A percentile compares a stretch with the other conserved stretches of the same genome.
phyloP scores from a whole-genome alignment of 2,329 filamentous ascomycete genomes.

The Colletotrichum caudatum region DNA sequence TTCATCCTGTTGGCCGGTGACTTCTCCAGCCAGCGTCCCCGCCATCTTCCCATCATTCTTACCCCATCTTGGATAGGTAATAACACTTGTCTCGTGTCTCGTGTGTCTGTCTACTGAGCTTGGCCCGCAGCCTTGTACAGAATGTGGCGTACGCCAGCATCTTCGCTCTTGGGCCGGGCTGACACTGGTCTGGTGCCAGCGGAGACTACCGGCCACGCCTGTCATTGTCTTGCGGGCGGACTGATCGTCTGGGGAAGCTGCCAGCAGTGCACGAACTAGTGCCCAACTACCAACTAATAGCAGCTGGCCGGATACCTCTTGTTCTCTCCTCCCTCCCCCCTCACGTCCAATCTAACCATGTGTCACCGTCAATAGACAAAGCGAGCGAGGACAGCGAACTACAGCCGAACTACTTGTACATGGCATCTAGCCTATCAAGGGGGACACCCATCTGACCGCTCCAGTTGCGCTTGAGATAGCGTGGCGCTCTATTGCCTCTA shows the following conservation, averaged over 20 bases:
- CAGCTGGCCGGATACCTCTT: background rate
- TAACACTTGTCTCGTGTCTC: background rate
- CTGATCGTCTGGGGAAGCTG: conserved; percentile 26
- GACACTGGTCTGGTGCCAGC: conserved; percentile 21
- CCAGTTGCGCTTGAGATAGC: conserved; percentile 16
- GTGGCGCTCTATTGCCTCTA: conserved; percentile 7
- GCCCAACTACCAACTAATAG: background rate
- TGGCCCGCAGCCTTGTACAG: conserved; percentile 26
- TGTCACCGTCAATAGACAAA: conserved; percentile 13
- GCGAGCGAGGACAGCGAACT: conserved; percentile 13
- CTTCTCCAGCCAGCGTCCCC: background rate
- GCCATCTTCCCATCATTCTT: background rate
- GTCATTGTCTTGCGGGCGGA: conserved; percentile 18
- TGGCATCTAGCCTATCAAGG: background rate
- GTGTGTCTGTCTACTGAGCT: conserved; percentile 17
- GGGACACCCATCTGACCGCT: conserved; percentile 31
- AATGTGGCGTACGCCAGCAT: conserved; percentile 24
- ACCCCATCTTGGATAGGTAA: background rate
- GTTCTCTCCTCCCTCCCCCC: conserved; percentile 8
- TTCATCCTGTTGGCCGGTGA: background rate
- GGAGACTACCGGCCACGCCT: conserved; percentile 28
- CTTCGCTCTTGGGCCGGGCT: conserved; percentile 1
- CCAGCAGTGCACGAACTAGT: conserved; percentile 8
- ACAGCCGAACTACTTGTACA: conserved; percentile 10
- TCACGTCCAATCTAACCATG: background rate